phyloP scores from a whole-genome alignment of 2,329 filamentous ascomycete genomes.

The Colletotrichum tamarilloi region DNA sequence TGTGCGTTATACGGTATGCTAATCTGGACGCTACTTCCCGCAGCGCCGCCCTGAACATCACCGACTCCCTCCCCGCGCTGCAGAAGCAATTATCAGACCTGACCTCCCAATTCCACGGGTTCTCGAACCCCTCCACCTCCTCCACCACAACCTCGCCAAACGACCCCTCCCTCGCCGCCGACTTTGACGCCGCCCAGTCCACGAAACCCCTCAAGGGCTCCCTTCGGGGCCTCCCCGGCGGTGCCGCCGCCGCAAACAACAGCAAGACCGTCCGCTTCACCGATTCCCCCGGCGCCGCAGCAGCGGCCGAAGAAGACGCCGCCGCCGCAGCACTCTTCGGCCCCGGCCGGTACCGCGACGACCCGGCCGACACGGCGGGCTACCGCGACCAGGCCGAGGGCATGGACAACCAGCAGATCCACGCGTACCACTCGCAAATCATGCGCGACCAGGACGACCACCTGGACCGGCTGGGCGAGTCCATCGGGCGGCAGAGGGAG shows the following conservation, averaged over 20 bases:
- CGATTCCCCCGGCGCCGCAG: constrained; percentile 63
- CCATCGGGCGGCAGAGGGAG: constrained; percentile 89
- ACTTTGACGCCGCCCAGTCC: constrained; percentile 73
- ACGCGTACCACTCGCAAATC: constrained; percentile 83
- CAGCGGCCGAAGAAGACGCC: constrained; percentile 52
- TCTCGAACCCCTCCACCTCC: constrained; percentile 61
- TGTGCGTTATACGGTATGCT: background rate
- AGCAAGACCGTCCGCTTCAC: constrained; percentile 89
- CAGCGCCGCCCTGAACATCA: constrained; percentile 61
- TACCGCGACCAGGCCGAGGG: constrained; percentile 69
- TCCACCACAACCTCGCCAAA: constrained; percentile 70
- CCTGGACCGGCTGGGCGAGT: constrained; percentile 87
- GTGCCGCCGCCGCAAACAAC: constrained; percentile 47
- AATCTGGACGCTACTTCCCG: background rate
- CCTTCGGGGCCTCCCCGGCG: constrained; percentile 46
- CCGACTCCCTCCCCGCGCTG: constrained; percentile 75
- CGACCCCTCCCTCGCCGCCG: constrained; percentile 68
- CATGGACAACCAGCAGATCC: constrained; percentile 86
- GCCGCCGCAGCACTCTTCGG: constrained; percentile 59
- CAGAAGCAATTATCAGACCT: constrained; percentile 82
- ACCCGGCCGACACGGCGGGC: constrained; percentile 66
- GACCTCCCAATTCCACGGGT: constrained; percentile 82
- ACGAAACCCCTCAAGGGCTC: constrained; percentile 41
- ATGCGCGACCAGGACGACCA: constrained; percentile 93
- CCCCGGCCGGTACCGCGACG: constrained; percentile 72